Base-by-base conservation (phyloP, 345 rosid species). In the Acer yangbiense region DNA sequence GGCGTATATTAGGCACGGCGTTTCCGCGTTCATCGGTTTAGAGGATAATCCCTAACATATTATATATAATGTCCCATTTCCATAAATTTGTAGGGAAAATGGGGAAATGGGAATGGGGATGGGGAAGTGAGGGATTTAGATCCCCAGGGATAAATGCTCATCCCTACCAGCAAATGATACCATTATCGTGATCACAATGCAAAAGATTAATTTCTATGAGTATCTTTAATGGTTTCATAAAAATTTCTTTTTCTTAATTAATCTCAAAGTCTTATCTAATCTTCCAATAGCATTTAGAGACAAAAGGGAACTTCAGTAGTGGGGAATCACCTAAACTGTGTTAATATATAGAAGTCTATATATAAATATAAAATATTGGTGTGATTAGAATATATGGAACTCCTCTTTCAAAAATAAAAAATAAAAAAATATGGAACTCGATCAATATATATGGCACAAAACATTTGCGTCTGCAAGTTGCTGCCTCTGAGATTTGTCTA, bases 261-360 rank as follows among this genome's bases (percentile, higher is more conserved):
- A 5, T 55, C 29, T 41, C 11, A 55, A 65, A 25, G 20, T n/a
- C 41, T 74, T 69, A 68, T 50, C 70, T 77, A 71, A 29, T 68
- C 68, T 50, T 16, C 21, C 20, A 4, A 29, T 0, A 21, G 0
- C 35, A 72, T 82, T 27, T 25, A 64, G 2, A 55, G 74, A 39
- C 78, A 43, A 35, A 67, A 78, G 43, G 75, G 57, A 66, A 76
- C 79, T 74, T 79, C 71, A 44, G 12, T 79, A 79, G 84, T 86
- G 89, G 83, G 69, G 76, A 77, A 80, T 84, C 85, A 76, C 86
- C 91, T 79, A 88, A 82, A 82, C 46, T 74, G 46, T 41, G 54
- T 65, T 48, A 13, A 50, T 14, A 50, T 50, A 50, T 3, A 50
- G 16, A 50, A 12, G 17, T 14, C 16, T 50, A 43, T 43, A 8